Evolutionary conservation across 2,329 filamentous ascomycete species (phyloP).

Genomic region (Paecilomyces fulvus): DNA sequence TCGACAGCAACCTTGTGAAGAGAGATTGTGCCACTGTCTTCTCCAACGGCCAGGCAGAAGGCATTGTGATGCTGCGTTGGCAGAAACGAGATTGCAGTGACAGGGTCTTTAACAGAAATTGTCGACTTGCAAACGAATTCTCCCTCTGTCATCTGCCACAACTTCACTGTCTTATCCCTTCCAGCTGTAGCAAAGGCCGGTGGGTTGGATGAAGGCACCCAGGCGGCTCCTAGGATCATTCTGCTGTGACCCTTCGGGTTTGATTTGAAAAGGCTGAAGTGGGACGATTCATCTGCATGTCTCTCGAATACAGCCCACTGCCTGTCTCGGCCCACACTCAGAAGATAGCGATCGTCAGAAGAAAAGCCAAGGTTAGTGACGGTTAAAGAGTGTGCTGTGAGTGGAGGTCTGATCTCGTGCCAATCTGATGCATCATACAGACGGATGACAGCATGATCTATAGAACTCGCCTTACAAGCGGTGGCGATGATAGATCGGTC

Average conservation of each 20-base stretch:
- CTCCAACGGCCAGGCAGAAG: constrained; percentile 37
- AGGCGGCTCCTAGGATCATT: constrained; percentile 86
- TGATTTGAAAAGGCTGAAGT: constrained; percentile 52
- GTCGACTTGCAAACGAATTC: constrained; percentile 46
- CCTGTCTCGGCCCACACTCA: constrained; percentile 85
- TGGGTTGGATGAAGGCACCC: constrained; percentile 51
- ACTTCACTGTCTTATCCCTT: constrained; percentile 73
- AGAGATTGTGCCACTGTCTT: constrained; percentile 39
- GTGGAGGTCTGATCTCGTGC: constrained; percentile 76
- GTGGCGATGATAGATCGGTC: constrained; percentile 73
- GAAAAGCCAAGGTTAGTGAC: constrained; percentile 78
- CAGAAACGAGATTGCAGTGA: constrained; percentile 65
- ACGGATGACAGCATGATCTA: constrained; percentile 90
- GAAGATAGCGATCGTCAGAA: constrained; percentile 59
- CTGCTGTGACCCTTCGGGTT: constrained; percentile 81
- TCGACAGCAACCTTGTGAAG: constrained; percentile 31
- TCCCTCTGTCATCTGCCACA: constrained; percentile 49
- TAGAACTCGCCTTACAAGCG: constrained; percentile 82
- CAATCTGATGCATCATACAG: constrained; percentile 80
- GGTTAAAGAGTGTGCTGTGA: constrained; percentile 80
- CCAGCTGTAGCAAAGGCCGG: constrained; percentile 75
- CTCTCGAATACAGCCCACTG: constrained; percentile 79
- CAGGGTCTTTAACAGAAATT: constrained; percentile 50
- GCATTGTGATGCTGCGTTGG: constrained; percentile 17
- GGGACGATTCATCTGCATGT: constrained; percentile 23